phyloP scores from a whole-genome alignment of 2,329 filamentous ascomycete genomes.

The Eutypella sp. region DNA sequence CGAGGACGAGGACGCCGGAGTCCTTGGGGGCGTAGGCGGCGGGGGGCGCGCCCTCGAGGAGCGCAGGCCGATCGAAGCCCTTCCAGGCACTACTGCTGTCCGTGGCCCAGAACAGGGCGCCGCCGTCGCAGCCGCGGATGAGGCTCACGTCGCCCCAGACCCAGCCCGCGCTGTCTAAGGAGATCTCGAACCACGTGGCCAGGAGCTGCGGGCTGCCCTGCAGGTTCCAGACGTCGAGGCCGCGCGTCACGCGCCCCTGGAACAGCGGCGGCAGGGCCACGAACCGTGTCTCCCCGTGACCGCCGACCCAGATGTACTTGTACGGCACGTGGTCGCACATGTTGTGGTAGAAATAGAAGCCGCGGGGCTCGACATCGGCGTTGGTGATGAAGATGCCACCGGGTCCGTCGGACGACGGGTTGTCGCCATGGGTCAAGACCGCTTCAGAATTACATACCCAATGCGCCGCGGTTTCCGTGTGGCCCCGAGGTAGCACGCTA shows the following conservation, averaged over 20 bases:
- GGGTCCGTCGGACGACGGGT: slow-evolving; percentile 6
- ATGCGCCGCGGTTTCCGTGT: neutral
- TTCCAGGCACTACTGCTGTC: slow-evolving; percentile 19
- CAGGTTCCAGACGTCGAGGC: slow-evolving; percentile 19
- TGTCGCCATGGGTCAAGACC: slow-evolving; percentile 15
- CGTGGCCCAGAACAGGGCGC: slow-evolving; percentile 13
- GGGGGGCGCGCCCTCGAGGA: slow-evolving; percentile 1
- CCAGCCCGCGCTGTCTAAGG: slow-evolving; percentile 14
- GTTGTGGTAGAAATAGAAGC: slow-evolving; percentile 23
- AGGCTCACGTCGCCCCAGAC: slow-evolving; percentile 23
- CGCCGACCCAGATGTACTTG: slow-evolving; percentile 24
- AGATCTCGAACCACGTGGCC: slow-evolving; percentile 23
- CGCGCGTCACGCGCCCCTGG: slow-evolving; percentile 21
- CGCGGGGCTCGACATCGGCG: slow-evolving; percentile 9
- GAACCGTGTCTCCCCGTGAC: slow-evolving; percentile 15
- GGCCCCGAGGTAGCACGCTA: neutral
- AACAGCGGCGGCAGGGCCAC: slow-evolving; percentile 20
- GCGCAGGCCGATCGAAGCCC: slow-evolving; percentile 18
- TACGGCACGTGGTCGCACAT: slow-evolving; percentile 20
- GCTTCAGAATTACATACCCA: slow-evolving; percentile 9
- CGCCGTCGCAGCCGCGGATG: slow-evolving; percentile 25
- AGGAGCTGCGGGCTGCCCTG: slow-evolving; percentile 18
- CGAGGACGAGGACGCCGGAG: neutral
- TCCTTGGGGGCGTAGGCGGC: neutral
- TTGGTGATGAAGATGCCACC: slow-evolving; percentile 15